Conservation (phyloP, 2,329 filamentous ascomycete genomes). For the Hortaea sp. region DNA sequence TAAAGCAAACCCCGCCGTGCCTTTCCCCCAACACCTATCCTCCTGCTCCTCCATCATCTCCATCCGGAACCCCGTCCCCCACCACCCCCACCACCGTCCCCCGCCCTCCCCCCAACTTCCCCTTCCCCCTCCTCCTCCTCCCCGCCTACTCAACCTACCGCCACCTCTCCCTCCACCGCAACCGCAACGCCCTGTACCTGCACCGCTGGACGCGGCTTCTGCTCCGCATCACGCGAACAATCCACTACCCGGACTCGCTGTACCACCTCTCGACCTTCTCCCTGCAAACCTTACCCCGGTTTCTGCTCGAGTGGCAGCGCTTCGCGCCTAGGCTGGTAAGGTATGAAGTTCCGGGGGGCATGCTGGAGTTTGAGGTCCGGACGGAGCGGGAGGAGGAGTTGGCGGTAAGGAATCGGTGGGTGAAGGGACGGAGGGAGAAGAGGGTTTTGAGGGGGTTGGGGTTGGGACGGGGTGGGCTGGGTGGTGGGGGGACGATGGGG, state of each 20-base stretch:
- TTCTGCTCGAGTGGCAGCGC: conserved; percentile 19
- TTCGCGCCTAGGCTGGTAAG: conserved; percentile 10
- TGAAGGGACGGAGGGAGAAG: background rate
- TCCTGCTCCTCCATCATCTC: conserved; percentile 11
- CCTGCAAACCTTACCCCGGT: conserved; percentile 11
- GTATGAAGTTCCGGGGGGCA: conserved; percentile 23
- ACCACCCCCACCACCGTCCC: conserved; percentile 20
- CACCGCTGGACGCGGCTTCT: conserved; percentile 21
- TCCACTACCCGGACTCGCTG: background rate
- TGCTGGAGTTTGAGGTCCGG: conserved; percentile 16
- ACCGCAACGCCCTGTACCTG: conserved; percentile 13
- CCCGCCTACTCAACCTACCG: conserved; percentile 7
- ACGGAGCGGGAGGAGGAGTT: conserved; percentile 4
- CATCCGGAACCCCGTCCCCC: conserved; percentile 12
- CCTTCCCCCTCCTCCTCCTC: background rate
- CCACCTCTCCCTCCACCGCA: conserved; percentile 9
- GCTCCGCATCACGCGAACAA: conserved; percentile 7
- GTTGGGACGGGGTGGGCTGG: no score
- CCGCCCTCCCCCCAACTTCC: conserved; percentile 6
- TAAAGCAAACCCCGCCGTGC: background rate
- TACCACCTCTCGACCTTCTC: conserved; percentile 1
- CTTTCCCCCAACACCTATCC: conserved; percentile 3
- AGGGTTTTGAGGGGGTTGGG: no score
- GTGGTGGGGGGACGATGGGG: no score
- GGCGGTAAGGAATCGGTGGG: background rate